Percentiles rank a stretch among this genome's conserved stretches.
Conservation (phyloP, 139 green algal genomes). For the Desmodesmus armatus region DNA sequence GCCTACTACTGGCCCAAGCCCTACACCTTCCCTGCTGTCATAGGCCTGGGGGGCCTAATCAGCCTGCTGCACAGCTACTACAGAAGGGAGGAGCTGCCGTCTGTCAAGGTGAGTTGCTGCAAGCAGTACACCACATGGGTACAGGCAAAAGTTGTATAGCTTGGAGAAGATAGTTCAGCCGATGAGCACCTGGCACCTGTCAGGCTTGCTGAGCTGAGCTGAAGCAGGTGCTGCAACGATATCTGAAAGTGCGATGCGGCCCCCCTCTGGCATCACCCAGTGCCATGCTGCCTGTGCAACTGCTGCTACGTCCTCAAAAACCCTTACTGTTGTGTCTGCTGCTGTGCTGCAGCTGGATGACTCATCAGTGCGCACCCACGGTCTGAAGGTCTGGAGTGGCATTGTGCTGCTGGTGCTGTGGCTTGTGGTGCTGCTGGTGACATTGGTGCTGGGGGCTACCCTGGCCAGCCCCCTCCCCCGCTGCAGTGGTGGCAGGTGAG, state of each 20-base stretch:
- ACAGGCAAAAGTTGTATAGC: too few species aligned
- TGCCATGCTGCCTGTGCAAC: too few species aligned
- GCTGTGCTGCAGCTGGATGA: too few species aligned
- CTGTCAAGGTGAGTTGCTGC: constrained; percentile 29
- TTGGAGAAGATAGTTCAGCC: too few species aligned
- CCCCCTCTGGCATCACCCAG: too few species aligned
- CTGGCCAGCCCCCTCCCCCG: constrained; percentile 21
- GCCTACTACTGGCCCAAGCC: constrained; percentile 80
- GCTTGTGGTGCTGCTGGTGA: constrained; percentile 66
- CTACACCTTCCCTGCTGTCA: constrained; percentile 76
- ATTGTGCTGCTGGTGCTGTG: constrained; percentile 68
- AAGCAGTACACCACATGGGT: too few species aligned
- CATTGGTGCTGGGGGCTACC: constrained; percentile 47
- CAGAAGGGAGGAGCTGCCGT: constrained; percentile 52
- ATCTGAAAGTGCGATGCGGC: too few species aligned
- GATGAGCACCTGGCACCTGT: too few species aligned
- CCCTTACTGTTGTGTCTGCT: too few species aligned
- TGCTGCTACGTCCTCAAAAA: too few species aligned
- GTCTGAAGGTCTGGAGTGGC: constrained; percentile 68
- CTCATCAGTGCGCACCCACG: constrained; percentile 67
- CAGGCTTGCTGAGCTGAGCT: too few species aligned
- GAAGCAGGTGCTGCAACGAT: too few species aligned
- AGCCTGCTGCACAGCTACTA: constrained; percentile 60
- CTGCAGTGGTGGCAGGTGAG: constrained; percentile 23
- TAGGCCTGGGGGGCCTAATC: constrained; percentile 75